Percentiles rank a stretch among this genome's conserved stretches.
These are phyloP conservation scores for Vitis hybrid DNA, from an alignment of 177 flowering plant genomes.

Conservation along the genomic window DNA sequence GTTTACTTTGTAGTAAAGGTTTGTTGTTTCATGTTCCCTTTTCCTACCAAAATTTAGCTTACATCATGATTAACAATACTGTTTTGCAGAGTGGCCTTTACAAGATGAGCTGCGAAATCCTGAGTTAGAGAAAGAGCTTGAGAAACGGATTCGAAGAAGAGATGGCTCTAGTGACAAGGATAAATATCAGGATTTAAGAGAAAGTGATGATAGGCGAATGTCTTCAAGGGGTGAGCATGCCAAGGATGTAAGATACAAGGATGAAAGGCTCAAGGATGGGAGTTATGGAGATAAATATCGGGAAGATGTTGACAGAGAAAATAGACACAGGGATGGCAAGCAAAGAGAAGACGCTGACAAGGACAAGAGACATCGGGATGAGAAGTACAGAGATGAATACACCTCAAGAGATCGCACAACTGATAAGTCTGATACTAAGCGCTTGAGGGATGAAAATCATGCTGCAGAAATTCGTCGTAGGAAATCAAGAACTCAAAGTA, in stretches of 20 bases:
- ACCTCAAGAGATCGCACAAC: slow-evolving; percentile 32
- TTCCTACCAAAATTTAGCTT: background rate
- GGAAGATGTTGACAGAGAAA: slow-evolving; percentile 42
- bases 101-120: slow-evolving; percentile 42
- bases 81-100: slow-evolving; percentile 30
- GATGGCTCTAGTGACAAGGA: slow-evolving; percentile 45
- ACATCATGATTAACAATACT: background rate
- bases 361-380: slow-evolving; percentile 32
- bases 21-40: background rate
- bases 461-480: slow-evolving; percentile 33
- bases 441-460: slow-evolving; percentile 45
- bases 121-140: slow-evolving; percentile 57
- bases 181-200: slow-evolving; percentile 44
- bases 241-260: slow-evolving; percentile 39
- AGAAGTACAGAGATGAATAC: slow-evolving; percentile 47
- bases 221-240: slow-evolving; percentile 38
- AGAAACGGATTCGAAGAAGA: slow-evolving; percentile 42
- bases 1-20: too few species aligned
- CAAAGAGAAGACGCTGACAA: slow-evolving; percentile 24
- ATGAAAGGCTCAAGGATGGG: slow-evolving; percentile 35
- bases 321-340: slow-evolving; percentile 28
- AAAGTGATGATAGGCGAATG: slow-evolving; percentile 33
- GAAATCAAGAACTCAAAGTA: slow-evolving; percentile 38
- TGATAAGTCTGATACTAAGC: slow-evolving; percentile 43
- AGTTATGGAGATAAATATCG: slow-evolving; percentile 27